Conservation (phyloP, 805 yeast genomes). For the Cephaloascus albidus region DNA sequence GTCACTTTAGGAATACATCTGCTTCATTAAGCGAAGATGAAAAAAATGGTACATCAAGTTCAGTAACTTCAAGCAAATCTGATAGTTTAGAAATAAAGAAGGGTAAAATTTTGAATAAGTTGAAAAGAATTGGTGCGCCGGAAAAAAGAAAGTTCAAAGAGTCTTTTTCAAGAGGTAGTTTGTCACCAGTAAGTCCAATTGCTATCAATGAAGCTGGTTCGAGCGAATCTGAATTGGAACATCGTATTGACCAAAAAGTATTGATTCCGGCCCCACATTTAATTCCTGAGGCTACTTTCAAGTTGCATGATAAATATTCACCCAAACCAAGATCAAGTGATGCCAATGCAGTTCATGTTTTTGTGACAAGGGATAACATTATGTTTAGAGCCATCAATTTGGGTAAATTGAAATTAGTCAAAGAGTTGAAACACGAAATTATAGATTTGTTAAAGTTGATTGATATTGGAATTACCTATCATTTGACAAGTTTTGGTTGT, state of each 20-base stretch:
- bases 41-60: conserved; percentile 8
- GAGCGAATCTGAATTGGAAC: conserved; percentile 4
- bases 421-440: conserved; percentile 29
- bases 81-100: not conserved
- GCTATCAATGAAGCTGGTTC: not conserved
- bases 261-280: not conserved
- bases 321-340: conserved; percentile 3
- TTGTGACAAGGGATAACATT: conserved; percentile 58
- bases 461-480: conserved; percentile 29
- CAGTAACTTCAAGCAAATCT: conserved; percentile 1
- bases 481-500: conserved; percentile 62
- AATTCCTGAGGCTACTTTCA: not conserved
- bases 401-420: conserved; percentile 15
- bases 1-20: conserved; percentile 1
- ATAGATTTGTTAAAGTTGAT: conserved; percentile 25
- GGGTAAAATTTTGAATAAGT: not conserved
- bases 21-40: conserved; percentile 6
- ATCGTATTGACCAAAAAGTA: conserved; percentile 1
- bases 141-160: not conserved
- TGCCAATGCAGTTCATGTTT: conserved; percentile 23
- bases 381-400: conserved; percentile 42
- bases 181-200: not conserved
- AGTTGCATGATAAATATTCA: not conserved
- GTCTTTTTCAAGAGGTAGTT: not conserved
- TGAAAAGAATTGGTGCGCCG: not conserved